These are phyloP conservation scores for Lactifluus echinatus DNA, from an alignment of 768 basidiomycete genomes.

Conservation along the genomic window DNA sequence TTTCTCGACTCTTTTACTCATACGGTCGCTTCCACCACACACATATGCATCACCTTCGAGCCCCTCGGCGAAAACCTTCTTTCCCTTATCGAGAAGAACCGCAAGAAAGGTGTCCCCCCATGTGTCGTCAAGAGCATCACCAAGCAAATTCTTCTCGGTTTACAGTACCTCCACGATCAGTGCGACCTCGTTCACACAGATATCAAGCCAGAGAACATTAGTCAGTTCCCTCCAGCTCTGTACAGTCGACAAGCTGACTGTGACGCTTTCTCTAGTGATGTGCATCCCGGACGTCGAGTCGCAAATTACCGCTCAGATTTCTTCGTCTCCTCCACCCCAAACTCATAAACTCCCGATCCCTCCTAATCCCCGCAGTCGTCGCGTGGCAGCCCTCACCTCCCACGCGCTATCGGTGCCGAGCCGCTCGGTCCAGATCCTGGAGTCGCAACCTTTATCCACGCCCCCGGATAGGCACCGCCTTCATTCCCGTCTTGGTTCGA, in stretches of 20 bases:
- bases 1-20: slow-evolving; percentile 89
- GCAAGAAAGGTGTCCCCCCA: slow-evolving; percentile 75
- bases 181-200: slow-evolving; percentile 91
- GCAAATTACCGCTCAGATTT: slow-evolving; percentile 63
- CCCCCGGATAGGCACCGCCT: slow-evolving; percentile 24
- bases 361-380: slow-evolving; percentile 49
- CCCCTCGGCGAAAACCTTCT: slow-evolving; percentile 75
- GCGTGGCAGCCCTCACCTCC: slow-evolving; percentile 53
- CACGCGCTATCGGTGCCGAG: slow-evolving; percentile 39
- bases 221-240: slow-evolving; percentile 41
- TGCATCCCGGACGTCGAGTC: slow-evolving; percentile 73
- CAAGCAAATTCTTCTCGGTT: slow-evolving; percentile 77
- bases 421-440: slow-evolving; percentile 71
- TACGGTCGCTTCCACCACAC: slow-evolving; percentile 31
- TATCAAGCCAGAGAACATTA: slow-evolving; percentile 92
- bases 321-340: slow-evolving; percentile 58
- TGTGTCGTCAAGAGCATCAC: slow-evolving; percentile 79
- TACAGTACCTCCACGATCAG: slow-evolving; percentile 89
- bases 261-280: slow-evolving; percentile 43
- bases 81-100: slow-evolving; percentile 65
- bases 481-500: slow-evolving; percentile 20
- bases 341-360: slow-evolving; percentile 80
- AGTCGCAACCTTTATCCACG: slow-evolving; percentile 71
- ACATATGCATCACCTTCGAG: slow-evolving; percentile 90
- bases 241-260: not conserved